These are phyloP conservation scores for Coemansia nantahalensis DNA, from an alignment of 192 early-diverging fungal genomes.

Conservation along the genomic window DNA sequence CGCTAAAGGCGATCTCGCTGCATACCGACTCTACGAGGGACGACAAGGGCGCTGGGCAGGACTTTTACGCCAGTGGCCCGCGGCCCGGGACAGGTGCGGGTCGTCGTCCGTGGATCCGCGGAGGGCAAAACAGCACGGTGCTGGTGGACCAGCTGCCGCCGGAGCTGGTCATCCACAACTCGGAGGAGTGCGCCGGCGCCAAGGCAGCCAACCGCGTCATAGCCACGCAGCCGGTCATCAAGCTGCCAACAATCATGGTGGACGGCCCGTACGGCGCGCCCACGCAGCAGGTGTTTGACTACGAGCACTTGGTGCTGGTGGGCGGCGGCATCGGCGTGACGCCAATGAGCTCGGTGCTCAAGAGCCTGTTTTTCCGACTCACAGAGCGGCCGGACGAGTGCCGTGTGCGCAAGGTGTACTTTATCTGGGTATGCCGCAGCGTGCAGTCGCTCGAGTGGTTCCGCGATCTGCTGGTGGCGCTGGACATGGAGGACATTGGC, in stretches of 20 bases:
- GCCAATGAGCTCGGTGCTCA: slow-evolving; percentile 70
- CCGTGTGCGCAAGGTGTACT: slow-evolving; percentile 65
- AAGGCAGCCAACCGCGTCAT: no score
- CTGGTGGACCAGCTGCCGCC: no score
- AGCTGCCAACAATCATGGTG: slow-evolving; percentile 58
- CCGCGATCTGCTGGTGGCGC: slow-evolving; percentile 66
- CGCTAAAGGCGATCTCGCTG: no score
- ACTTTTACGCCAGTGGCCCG: no score
- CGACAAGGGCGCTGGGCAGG: no score
- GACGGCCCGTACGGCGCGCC: slow-evolving; percentile 74
- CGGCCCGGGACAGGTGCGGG: no score
- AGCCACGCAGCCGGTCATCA: no score
- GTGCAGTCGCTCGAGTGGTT: slow-evolving; percentile 76
- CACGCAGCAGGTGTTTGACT: slow-evolving; percentile 75
- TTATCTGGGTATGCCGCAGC: slow-evolving; percentile 80
- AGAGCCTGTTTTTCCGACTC: slow-evolving; percentile 70
- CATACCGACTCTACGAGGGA: no score
- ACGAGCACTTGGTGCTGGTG: slow-evolving; percentile 64
- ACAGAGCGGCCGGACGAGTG: slow-evolving; percentile 56
- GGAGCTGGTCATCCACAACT: no score
- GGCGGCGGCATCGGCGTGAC: slow-evolving; percentile 85
- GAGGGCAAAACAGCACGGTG: no score
- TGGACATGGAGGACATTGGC: slow-evolving; percentile 61
- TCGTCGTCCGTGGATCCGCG: no score
- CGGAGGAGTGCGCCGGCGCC: no score